Evolutionary conservation across 2,329 filamentous ascomycete genomes (phyloP), one percentile per base, ranked within the genome.

Genomic region (Colletotrichum sp.): DNA sequence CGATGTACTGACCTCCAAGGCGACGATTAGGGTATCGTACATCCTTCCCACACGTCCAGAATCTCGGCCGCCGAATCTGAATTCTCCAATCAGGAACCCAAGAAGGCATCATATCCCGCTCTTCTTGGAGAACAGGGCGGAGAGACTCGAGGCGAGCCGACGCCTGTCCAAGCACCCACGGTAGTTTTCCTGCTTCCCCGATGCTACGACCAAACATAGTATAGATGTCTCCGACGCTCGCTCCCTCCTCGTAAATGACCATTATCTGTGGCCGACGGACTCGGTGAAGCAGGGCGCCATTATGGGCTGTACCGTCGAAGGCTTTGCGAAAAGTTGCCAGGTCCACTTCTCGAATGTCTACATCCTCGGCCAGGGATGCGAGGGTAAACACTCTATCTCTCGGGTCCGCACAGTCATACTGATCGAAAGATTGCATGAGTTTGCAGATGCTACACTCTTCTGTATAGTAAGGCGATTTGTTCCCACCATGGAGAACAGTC

Each of bases 261-360:
- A 52, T 52, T 0, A 22, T 22, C n/a, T 52, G 44, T 52, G 44
- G 44, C 6, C 44, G 44, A 13, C 12, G n/a, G 12, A 3, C 4
- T 52, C 3, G 44, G 44, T 52, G 11, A 22, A 5, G 1, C 6
- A 48, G n/a, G 11, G 44, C n/a, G 2, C n/a, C 44, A 3, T 4
- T 8, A 48, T 7, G 9, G 11, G 44, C 1, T 48, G 3, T 8
- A 13, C n/a, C 11, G n/a, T 52, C 44, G 8, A 52, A 0, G 0
- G 44, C 44, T 0, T 13, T n/a, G 0, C n/a, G 44, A 52, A 52
- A 52, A 25, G n/a, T 13, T 8, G 44, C 11, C 2, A 52, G 6
- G 44, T 5, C 44, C 11, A 52, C 44, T 3, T 52, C 11, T 52
- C 6, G 44, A 13, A 0, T 52, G 11, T 52, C 44, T 52, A 52